These are phyloP conservation scores for Marasmius sp. DNA, from an alignment of 1,284 basidiomycete genomes.

Conservation along the genomic window DNA sequence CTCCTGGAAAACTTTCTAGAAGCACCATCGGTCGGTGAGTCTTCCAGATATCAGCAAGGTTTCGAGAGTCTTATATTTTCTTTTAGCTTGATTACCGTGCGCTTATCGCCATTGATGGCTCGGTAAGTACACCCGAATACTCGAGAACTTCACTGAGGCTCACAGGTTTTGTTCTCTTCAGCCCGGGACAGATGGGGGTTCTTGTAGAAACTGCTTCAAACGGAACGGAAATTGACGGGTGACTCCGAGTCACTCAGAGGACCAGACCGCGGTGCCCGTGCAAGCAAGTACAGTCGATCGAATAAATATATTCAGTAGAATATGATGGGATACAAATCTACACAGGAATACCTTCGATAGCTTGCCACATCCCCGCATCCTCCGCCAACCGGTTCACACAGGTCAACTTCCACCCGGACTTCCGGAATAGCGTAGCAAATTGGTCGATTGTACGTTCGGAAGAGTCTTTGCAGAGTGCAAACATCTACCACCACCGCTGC, in stretches of 20 bases:
- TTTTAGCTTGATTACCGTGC: too few species aligned
- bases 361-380: background rate
- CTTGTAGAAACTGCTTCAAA: background rate
- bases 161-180: too few species aligned
- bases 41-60: too few species aligned
- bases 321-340: background rate
- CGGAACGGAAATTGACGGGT: background rate
- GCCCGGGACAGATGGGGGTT: too few species aligned
- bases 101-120: too few species aligned
- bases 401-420: background rate
- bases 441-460: slow-evolving; percentile 1
- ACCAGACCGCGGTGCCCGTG: background rate
- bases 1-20: too few species aligned
- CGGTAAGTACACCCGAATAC: too few species aligned
- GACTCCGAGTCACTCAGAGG: background rate
- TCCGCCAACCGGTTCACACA: background rate
- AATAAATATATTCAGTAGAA: background rate
- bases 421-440: background rate
- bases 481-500: background rate
- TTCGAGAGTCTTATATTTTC: too few species aligned
- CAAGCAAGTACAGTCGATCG: background rate
- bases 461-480: background rate
- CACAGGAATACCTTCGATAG: background rate
- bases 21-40: too few species aligned
- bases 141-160: too few species aligned